Evolutionary conservation across 1,284 basidiomycete species (phyloP).

Genomic region (Rhizoctonia solani): DNA sequence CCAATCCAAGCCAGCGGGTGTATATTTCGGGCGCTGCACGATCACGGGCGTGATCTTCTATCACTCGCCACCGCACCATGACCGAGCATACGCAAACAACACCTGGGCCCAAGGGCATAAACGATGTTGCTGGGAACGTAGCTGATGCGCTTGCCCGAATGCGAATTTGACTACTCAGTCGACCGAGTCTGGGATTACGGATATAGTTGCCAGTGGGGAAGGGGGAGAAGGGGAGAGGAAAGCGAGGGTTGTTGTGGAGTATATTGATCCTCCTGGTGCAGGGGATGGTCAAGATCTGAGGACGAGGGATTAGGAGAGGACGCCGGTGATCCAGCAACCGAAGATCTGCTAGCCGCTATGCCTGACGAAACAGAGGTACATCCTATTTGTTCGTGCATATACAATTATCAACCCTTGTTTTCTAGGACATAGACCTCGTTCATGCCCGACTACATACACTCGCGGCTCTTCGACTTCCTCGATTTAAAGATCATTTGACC

Average conservation of each 20-base stretch:
- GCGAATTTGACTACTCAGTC: neutral
- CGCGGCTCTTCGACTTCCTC: slow-evolving; percentile 61
- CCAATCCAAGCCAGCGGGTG: neutral
- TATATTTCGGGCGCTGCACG: neutral
- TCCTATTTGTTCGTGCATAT: slow-evolving; percentile 36
- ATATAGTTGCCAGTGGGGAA: neutral
- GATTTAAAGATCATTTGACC: slow-evolving; percentile 72
- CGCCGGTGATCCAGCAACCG: slow-evolving; percentile 45
- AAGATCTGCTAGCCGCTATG: slow-evolving; percentile 52
- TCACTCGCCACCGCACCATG: neutral
- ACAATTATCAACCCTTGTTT: neutral
- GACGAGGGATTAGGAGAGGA: slow-evolving; percentile 45
- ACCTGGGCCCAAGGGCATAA: neutral
- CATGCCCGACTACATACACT: slow-evolving; percentile 72
- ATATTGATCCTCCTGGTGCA: slow-evolving; percentile 30
- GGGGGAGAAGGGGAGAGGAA: slow-evolving; percentile 15
- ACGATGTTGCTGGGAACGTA: neutral
- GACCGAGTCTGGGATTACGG: neutral
- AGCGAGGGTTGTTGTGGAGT: slow-evolving; percentile 26
- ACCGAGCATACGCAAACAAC: slow-evolving; percentile 4
- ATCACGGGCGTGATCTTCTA: neutral
- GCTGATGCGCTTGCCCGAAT: neutral
- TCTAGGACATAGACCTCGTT: slow-evolving; percentile 86
- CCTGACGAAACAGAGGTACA: slow-evolving; percentile 69
- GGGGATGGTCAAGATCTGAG: slow-evolving; percentile 42